Evolutionary conservation across 768 basidiomycete genomes (phyloP).

Genomic region (Flagelloscypha sp.): DNA sequence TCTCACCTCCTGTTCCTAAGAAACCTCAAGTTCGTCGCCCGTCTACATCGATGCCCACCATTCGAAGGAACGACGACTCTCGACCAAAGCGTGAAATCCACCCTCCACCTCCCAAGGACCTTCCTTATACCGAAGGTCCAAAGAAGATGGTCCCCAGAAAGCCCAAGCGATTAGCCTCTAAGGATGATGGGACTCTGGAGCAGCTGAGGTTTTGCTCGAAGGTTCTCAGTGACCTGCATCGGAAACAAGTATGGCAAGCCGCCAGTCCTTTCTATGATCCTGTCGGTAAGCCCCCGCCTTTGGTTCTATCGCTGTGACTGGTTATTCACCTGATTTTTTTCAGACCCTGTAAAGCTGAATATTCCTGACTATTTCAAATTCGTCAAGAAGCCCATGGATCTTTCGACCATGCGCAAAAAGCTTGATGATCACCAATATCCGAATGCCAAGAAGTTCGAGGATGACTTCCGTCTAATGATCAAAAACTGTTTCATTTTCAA

Average conservation of each 20-base stretch:
- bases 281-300: conserved; percentile 56
- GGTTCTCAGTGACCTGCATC: conserved; percentile 64
- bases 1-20: conserved; percentile 35
- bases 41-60: conserved; percentile 75
- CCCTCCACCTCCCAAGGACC: conserved; percentile 87
- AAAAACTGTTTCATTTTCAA: conserved; percentile 92
- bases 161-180: conserved; percentile 40
- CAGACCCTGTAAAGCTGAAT: conserved; percentile 72
- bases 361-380: conserved; percentile 82
- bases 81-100: conserved; percentile 99
- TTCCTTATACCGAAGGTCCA: conserved; percentile 72
- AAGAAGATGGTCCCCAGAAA: conserved; percentile 65
- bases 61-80: conserved; percentile 67
- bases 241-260: conserved; percentile 65
- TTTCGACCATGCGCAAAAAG: conserved; percentile 82
- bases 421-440: conserved; percentile 71
- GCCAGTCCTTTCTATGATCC: conserved; percentile 90
- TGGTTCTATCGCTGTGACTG: conserved; percentile 2
- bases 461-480: conserved; percentile 93
- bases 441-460: conserved; percentile 72
- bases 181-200: conserved; percentile 64
- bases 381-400: conserved; percentile 93
- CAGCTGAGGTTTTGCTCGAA: conserved; percentile 81
- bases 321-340: conserved; percentile 6
- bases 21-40: conserved; percentile 49